Evolutionary conservation across 768 basidiomycete genomes (phyloP).

Genomic region (Hortiboletus campestris): DNA sequence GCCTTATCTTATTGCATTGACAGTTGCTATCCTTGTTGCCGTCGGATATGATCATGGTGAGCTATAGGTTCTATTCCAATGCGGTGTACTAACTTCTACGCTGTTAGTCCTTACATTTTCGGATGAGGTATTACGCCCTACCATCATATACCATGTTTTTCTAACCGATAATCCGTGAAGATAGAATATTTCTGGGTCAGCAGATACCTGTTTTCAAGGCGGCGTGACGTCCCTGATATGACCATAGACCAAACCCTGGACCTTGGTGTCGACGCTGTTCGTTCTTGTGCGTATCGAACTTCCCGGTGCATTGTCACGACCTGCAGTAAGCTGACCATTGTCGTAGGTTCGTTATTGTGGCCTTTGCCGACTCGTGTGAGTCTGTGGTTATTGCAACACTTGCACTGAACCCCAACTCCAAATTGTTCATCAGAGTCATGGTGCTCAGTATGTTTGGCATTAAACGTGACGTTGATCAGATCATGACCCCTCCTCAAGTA

Average conservation of each 20-base stretch:
- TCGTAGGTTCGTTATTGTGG: conserved; percentile 12
- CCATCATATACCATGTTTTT: background rate
- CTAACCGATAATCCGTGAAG: background rate
- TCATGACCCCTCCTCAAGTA: background rate
- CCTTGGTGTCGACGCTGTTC: conserved; percentile 6
- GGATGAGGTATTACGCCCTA: too few species aligned
- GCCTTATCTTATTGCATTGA: too few species aligned
- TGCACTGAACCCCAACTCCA: background rate
- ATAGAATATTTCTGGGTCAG: conserved; percentile 16
- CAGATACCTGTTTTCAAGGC: background rate
- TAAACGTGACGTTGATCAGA: background rate
- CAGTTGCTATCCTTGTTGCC: background rate
- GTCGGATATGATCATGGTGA: conserved; percentile 11
- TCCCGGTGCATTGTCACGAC: background rate
- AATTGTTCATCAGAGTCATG: background rate
- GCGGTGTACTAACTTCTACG: background rate
- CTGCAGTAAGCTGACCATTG: background rate
- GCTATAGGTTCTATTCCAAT: background rate
- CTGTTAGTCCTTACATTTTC: conserved; percentile 9
- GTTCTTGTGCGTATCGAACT: conserved; percentile 1
- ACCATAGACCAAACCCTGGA: conserved; percentile 7
- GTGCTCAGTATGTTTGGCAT: background rate
- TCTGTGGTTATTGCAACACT: background rate
- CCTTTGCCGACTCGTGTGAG: background rate
- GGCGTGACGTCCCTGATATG: background rate